phyloP scores from a whole-genome alignment of 148 eudicot genomes.

The Fallopia convolvulus region DNA sequence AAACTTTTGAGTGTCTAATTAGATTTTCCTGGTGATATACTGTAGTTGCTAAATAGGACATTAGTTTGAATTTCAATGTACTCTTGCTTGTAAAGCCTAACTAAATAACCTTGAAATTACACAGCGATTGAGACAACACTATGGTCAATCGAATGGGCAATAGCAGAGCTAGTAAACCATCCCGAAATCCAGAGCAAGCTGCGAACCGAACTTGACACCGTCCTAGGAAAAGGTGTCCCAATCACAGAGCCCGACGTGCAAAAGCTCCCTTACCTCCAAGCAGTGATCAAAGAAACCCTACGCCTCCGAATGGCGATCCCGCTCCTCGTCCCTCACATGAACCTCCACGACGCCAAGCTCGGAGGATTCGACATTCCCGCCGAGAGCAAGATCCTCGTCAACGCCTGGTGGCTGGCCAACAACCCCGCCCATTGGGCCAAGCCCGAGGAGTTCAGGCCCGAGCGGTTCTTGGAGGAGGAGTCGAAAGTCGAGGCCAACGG shows the following conservation, averaged over 20 bases:
- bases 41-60: too few relatives aligned
- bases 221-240: constrained; percentile 23
- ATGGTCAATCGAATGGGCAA: constrained; percentile 74
- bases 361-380: constrained; percentile 49
- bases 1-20: too few relatives aligned
- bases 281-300: constrained; percentile 53
- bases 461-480: constrained; percentile 63
- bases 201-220: constrained; percentile 32
- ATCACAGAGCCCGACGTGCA: constrained; percentile 42
- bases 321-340: constrained; percentile 65
- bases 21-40: too few relatives aligned
- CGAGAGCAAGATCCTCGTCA: constrained; percentile 57
- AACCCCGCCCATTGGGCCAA: constrained; percentile 56
- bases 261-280: constrained; percentile 51
- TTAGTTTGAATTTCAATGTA: too few relatives aligned
- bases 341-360: constrained; percentile 57
- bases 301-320: constrained; percentile 56
- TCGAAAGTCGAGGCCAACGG: constrained; percentile 38
- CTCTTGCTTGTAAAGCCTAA: neutral
- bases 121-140: constrained; percentile 68
- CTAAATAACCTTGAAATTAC: neutral
- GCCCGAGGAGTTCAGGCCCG: constrained; percentile 51
- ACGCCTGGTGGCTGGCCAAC: constrained; percentile 76
- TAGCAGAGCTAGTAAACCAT: constrained; percentile 69
- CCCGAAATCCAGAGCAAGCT: constrained; percentile 48